A percentile compares a stretch with the other conserved stretches of the same genome.
phyloP scores from a whole-genome alignment of 2,329 filamentous ascomycete species.

The Acrocalymma vagum region DNA sequence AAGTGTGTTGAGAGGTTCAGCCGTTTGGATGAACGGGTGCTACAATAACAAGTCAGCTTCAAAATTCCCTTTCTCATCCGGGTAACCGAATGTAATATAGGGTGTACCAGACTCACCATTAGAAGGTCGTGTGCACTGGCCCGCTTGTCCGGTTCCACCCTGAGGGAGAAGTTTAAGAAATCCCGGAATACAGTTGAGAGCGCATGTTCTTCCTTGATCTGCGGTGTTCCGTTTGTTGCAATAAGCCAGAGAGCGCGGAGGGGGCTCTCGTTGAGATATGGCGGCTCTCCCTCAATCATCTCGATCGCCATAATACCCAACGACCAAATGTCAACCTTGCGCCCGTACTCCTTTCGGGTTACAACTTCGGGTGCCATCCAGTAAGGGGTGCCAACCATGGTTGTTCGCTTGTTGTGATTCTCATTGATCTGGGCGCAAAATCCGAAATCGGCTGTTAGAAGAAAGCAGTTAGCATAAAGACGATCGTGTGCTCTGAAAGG shows the following conservation, averaged over 20 bases:
- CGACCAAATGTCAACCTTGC: slow-evolving; percentile 99
- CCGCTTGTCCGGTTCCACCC: slow-evolving; percentile 96
- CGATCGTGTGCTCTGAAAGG: not conserved
- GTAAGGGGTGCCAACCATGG: slow-evolving; percentile 98
- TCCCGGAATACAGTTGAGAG: slow-evolving; percentile 85
- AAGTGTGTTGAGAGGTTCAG: slow-evolving; percentile 69
- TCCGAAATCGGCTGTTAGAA: slow-evolving; percentile 83
- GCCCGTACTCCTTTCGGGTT: slow-evolving; percentile 95
- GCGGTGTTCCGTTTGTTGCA: slow-evolving; percentile 93
- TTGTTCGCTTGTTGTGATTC: slow-evolving; percentile 94
- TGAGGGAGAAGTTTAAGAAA: slow-evolving; percentile 90
- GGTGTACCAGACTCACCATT: slow-evolving; percentile 69
- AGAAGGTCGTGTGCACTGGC: slow-evolving; percentile 94
- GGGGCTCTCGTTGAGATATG: slow-evolving; percentile 94
- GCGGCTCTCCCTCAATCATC: slow-evolving; percentile 99
- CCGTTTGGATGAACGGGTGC: slow-evolving; percentile 61
- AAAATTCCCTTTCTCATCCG: slow-evolving; percentile 7
- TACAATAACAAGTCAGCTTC: too few relatives aligned
- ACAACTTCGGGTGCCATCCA: slow-evolving; percentile 99
- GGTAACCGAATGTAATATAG: slow-evolving; percentile 8
- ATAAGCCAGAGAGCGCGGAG: slow-evolving; percentile 94
- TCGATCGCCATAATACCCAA: slow-evolving; percentile 99
- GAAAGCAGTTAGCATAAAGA: slow-evolving; percentile 18
- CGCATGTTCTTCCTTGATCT: slow-evolving; percentile 91
- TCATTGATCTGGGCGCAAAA: slow-evolving; percentile 99